Evolutionary conservation across 345 rosid species (phyloP).

Genomic region (Citrus glauca): DNA sequence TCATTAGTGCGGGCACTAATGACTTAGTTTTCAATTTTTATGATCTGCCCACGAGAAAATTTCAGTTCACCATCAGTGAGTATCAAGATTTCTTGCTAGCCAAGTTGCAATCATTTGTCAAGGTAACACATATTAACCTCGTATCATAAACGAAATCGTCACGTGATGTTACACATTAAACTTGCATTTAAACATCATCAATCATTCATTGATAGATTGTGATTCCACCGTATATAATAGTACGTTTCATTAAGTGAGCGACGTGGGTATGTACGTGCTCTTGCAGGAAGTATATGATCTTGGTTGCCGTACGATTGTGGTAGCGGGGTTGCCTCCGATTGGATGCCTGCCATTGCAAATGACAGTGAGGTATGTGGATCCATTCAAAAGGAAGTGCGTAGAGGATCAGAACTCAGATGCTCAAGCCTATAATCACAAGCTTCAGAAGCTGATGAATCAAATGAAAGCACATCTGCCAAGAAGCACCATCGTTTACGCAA

Average conservation of each 20-base stretch:
- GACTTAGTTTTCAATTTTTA: constrained; percentile 47
- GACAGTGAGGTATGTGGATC: constrained; percentile 23
- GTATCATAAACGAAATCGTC: neutral
- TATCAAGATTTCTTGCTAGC: constrained; percentile 53
- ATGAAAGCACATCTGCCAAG: constrained; percentile 34
- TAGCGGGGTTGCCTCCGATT: constrained; percentile 58
- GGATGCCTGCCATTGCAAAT: constrained; percentile 71
- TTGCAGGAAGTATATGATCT: constrained; percentile 42
- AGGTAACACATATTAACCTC: constrained; percentile 31
- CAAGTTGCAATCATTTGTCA: constrained; percentile 22
- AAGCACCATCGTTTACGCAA: constrained; percentile 40
- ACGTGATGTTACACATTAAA: neutral
- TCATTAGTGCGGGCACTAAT: constrained; percentile 66
- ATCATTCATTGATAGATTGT: too few relatives aligned
- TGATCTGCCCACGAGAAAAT: constrained; percentile 32
- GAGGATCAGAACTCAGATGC: constrained; percentile 50
- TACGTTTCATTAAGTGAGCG: too few relatives aligned
- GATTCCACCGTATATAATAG: too few relatives aligned
- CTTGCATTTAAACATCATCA: too few relatives aligned
- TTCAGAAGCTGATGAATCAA: constrained; percentile 25
- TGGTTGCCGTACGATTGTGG: constrained; percentile 46
- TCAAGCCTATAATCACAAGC: constrained; percentile 40
- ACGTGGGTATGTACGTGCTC: neutral
- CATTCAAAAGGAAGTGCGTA: constrained; percentile 27
- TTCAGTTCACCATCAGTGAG: constrained; percentile 27